Base-by-base conservation (phyloP, 2,329 filamentous ascomycete species). In the Trematosphaeria pertusa region DNA sequence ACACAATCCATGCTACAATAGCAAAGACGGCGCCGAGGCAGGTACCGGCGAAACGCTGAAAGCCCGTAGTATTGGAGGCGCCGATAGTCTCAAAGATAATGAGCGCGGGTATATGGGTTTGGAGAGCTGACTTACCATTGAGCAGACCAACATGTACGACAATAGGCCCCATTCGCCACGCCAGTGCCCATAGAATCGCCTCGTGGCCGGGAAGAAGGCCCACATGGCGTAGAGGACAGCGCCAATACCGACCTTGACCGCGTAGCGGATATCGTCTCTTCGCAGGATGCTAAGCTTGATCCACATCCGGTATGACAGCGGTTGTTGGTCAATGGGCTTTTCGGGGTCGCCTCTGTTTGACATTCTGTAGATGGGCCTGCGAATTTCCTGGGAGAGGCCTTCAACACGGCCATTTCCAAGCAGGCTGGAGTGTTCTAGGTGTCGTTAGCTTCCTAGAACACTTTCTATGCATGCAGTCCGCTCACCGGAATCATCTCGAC, bases 71-170 rank as follows among this genome's bases (percentile, higher is more conserved):
- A 70, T 97, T 99, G 18, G 91, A 90, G 6, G 94, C 91, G 20
- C 94, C 94, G 17, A 97, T 93, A 0, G 93, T 99, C 64, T 62
- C 35, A n/a, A 33, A 9, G 2, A 24, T 6, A n/a, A n/a, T n/a
- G n/a, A n/a, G n/a, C n/a, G n/a, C n/a, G n/a, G n/a, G n/a, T n/a
- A n/a, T n/a, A n/a, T n/a, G n/a, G n/a, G n/a, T n/a, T n/a, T n/a
- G n/a, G n/a, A n/a, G n/a, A n/a, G n/a, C n/a, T n/a, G n/a, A 50
- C 64, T 10, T 54, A 67, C 64, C 91, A 97, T 97, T 28, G 89
- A 91, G 67, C 92, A 96, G 18, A 99, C 94, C 65, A 97, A 86
- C 93, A 97, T 97, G 76, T 96, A 97, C 0, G 91, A 96, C 44
- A 99, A 73, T 2, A 99, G 79, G 17, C 94, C 94, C 94, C 94